Percentiles rank a stretch among this genome's conserved stretches.
phyloP scores from a whole-genome alignment of 75 land plant genomes.

The Cunninghamia lanceolata region DNA sequence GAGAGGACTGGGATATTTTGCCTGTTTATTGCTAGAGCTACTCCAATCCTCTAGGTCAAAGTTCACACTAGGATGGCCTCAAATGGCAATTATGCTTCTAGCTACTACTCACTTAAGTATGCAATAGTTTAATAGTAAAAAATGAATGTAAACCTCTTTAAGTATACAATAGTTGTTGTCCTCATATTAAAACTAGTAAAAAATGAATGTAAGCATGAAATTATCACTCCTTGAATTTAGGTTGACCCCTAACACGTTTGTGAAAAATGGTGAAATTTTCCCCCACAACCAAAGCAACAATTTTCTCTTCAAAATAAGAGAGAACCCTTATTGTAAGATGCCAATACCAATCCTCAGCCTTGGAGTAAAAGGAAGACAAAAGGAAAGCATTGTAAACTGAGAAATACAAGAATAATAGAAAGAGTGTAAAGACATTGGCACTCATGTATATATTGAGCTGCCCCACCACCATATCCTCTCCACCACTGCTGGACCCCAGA shows the following conservation, averaged over 20 bases:
- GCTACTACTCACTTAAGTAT: background rate
- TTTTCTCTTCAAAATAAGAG: background rate
- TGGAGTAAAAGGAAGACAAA: background rate
- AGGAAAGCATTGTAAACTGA: background rate
- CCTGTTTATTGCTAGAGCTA: no score
- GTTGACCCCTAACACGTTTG: no score
- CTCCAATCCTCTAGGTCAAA: background rate
- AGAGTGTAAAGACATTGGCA: background rate
- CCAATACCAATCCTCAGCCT: background rate
- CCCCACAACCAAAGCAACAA: background rate
- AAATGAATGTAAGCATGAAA: no score
- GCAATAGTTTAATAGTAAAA: no score
- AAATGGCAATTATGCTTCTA: background rate
- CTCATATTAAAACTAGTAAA: background rate
- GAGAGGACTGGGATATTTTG: no score
- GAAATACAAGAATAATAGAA: background rate
- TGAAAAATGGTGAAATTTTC: no score
- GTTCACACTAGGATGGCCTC: background rate
- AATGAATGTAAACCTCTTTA: no score
- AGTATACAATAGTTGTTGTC: no score
- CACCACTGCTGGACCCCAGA: no score
- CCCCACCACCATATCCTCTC: no score
- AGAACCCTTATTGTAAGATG: background rate
- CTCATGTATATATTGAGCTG: conserved; percentile 64
- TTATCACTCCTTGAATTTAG: background rate